Base-by-base conservation (phyloP, 1,139 yeast genomes). In the Sugiyamaella grinbergsii region DNA sequence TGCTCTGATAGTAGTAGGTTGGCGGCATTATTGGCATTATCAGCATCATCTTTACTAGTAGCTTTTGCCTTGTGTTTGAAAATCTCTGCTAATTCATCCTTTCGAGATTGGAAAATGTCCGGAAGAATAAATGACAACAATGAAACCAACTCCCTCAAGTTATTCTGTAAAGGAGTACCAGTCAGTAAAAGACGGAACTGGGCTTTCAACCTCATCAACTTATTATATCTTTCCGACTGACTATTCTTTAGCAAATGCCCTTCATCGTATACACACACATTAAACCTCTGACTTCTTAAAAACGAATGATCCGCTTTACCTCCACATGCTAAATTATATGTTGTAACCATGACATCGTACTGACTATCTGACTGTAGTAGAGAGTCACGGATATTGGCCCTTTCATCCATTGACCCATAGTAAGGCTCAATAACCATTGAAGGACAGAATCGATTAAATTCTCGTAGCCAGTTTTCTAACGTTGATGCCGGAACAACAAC, bases 241-340 rank as follows among this genome's bases (percentile, higher is more conserved):
- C 96, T 87, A 68, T 94, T 93, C 66, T 93, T 93, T 60, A 93
- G 75, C 85, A 93, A 82, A 69, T 93, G 99, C 0, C 99, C 99
- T 72, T 93, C 99, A 68, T 93, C 99, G 64, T 89, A 93, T 0
- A 93, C 94, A 55, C 95, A 82, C 56, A 86, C 88, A 67, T 94
- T 89, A 68, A 93, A 94, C 39, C 80, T 76, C 60, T 83, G 81
- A 56, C 79, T 77, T 64, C 82, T 82, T 59, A 93, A 74, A 62
- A 93, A 93, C 44, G 84, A 80, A 59, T 84, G 82, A 67, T 93
- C 99, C 42, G 80, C 78, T 57, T 89, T 82, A 37, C 87, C 80
- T 8, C 97, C 96, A 15, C 95, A 82, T 0, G 98, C 97, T 58
- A 94, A 72, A 58, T 85, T 87, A 65, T 93, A 93, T 0, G 99